phyloP scores from a whole-genome alignment of 805 yeast species.

The Isabelozyma pseudorhagii region DNA sequence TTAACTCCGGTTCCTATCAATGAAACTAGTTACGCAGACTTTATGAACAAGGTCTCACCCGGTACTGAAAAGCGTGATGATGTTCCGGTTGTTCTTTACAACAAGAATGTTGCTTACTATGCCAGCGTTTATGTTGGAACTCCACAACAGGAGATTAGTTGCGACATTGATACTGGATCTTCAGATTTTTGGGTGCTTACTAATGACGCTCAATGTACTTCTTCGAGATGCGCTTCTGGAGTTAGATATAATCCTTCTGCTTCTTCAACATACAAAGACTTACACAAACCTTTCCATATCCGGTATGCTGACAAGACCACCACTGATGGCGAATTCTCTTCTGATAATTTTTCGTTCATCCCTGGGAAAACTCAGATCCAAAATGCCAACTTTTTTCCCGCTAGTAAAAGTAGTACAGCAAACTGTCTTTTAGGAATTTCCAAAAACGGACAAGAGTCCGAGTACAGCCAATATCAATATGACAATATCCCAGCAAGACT shows the following conservation, averaged over 20 bases:
- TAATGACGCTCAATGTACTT: neutral
- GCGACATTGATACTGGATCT: constrained; percentile 22
- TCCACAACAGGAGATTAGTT: constrained; percentile 12
- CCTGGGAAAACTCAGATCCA: neutral
- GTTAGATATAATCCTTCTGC: constrained; percentile 19
- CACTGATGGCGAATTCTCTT: constrained; percentile 48
- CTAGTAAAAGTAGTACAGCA: neutral
- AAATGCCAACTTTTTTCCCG: neutral
- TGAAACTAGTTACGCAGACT: too few relatives aligned
- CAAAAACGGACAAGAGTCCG: neutral
- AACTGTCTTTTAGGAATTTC: neutral
- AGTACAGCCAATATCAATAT: constrained; percentile 11
- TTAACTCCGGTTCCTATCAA: too few relatives aligned
- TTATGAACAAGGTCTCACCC: too few relatives aligned
- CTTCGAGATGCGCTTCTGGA: too few relatives aligned
- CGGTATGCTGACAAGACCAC: constrained; percentile 38
- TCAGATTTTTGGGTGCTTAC: constrained; percentile 21
- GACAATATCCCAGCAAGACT: constrained; percentile 32
- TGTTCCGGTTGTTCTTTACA: too few relatives aligned
- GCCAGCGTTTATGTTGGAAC: constrained; percentile 8
- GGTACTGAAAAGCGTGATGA: too few relatives aligned
- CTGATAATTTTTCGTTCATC: constrained; percentile 7
- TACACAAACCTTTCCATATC: constrained; percentile 14
- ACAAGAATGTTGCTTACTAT: too few relatives aligned
- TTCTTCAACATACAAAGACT: constrained; percentile 27